These are phyloP conservation scores for Verticillium albo-atrum DNA, from an alignment of 2,329 filamentous ascomycete genomes.

Conservation along the genomic window DNA sequence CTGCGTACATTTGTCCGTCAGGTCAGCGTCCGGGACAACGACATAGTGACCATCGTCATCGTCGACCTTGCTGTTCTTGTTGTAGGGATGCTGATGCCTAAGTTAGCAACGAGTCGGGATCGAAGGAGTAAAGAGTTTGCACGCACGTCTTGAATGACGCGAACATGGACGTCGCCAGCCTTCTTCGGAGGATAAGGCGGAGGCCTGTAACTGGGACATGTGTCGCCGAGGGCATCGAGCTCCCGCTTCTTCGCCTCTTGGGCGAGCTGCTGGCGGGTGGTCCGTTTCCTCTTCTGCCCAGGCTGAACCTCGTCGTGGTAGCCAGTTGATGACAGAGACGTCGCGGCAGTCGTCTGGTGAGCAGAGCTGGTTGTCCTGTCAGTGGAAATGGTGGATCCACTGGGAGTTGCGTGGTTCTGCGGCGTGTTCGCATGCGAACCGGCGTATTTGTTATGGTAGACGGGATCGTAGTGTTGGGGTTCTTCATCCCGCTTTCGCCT, in stretches of 20 bases:
- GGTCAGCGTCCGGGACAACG: conserved; percentile 76
- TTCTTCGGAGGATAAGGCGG: conserved; percentile 88
- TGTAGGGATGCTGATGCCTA: conserved; percentile 29
- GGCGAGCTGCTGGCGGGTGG: conserved; percentile 74
- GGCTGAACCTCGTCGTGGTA: conserved; percentile 61
- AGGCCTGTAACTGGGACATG: conserved; percentile 75
- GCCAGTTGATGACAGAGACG: conserved; percentile 63
- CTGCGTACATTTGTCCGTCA: conserved; percentile 82
- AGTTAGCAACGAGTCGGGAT: neutral
- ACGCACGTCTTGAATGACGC: conserved; percentile 60
- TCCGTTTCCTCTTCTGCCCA: conserved; percentile 90
- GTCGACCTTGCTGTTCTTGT: conserved; percentile 71
- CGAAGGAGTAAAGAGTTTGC: conserved; percentile 11
- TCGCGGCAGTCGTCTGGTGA: conserved; percentile 82
- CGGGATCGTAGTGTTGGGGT: conserved; percentile 58
- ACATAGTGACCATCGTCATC: conserved; percentile 98
- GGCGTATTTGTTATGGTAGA: conserved; percentile 67
- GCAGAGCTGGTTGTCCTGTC: conserved; percentile 72
- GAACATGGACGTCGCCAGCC: conserved; percentile 69
- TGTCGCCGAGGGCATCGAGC: conserved; percentile 64
- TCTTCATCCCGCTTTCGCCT: conserved; percentile 65
- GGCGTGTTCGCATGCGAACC: conserved; percentile 63
- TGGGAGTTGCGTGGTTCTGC: conserved; percentile 49
- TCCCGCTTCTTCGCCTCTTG: conserved; percentile 79
- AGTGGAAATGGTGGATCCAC: conserved; percentile 71